Conservation (phyloP, 2,329 filamentous ascomycete species). For the Harringtonia lauricola region DNA sequence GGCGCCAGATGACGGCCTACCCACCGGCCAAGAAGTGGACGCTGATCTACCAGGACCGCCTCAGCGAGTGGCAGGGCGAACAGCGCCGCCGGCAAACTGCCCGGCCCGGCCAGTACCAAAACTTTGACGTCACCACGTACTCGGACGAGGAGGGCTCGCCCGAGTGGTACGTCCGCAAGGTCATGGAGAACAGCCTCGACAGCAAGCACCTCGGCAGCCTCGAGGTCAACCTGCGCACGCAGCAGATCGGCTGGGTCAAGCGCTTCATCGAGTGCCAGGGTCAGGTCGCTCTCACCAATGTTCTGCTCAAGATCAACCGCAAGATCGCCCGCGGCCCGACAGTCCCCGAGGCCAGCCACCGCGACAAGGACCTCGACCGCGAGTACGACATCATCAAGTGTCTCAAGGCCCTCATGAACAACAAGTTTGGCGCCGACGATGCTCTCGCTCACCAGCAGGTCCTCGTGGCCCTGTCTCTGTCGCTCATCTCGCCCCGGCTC, state of each 20-base stretch:
- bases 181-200: conserved; percentile 91
- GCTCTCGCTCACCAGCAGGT: conserved; percentile 84
- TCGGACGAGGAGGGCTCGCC: conserved; percentile 93
- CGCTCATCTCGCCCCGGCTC: conserved; percentile 76
- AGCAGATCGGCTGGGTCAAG: conserved; percentile 96
- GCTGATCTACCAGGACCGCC: conserved; percentile 83
- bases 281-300: conserved; percentile 88
- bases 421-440: conserved; percentile 97
- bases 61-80: conserved; percentile 89
- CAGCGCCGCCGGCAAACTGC: conserved; percentile 75
- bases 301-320: conserved; percentile 87
- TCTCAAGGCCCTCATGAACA: conserved; percentile 96
- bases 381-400: conserved; percentile 98
- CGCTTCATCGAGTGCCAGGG: conserved; percentile 95
- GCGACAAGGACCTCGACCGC: conserved; percentile 73
- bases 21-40: conserved; percentile 96
- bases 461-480: conserved; percentile 75
- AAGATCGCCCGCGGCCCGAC: conserved; percentile 66
- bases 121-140: conserved; percentile 59
- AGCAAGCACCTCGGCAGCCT: conserved; percentile 85
- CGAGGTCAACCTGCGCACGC: conserved; percentile 87
- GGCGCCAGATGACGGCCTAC: conserved; percentile 92
- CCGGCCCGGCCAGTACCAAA: conserved; percentile 59
- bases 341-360: conserved; percentile 43
- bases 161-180: conserved; percentile 94